A percentile compares a stretch with the other conserved stretches of the same genome.
These are phyloP conservation scores for Talaromyces liani DNA, from an alignment of 495 filamentous ascomycete species.

Conservation along the genomic window DNA sequence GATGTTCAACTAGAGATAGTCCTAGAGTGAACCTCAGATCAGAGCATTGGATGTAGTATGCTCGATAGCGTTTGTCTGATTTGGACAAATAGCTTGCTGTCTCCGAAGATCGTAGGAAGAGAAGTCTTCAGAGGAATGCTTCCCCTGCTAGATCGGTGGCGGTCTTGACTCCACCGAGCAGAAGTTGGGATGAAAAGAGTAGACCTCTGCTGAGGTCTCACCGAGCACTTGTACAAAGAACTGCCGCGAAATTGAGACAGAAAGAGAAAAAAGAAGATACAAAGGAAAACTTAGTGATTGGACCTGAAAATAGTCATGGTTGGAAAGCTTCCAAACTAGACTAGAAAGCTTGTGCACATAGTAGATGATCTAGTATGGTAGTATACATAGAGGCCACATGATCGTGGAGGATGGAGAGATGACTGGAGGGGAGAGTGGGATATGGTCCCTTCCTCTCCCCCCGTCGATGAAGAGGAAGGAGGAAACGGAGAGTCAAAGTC, in stretches of 20 bases:
- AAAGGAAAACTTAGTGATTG: not conserved
- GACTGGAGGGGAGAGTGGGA: not conserved
- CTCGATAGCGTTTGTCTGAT: not conserved
- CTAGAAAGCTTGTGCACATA: not conserved
- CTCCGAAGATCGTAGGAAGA: not conserved
- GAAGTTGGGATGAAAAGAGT: not conserved
- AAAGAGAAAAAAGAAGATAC: not conserved
- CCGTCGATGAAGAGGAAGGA: not conserved
- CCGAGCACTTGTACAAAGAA: not conserved
- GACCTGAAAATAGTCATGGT: not conserved
- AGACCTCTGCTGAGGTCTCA: not conserved
- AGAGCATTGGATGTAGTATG: not conserved
- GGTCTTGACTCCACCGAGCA: not conserved
- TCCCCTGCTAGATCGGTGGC: not conserved
- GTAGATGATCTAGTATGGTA: not conserved
- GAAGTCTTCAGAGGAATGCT: not conserved
- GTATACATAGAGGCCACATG: not conserved
- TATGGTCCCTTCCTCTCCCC: not conserved
- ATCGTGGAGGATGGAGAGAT: not conserved
- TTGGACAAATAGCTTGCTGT: not conserved
- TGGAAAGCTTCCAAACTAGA: not conserved
- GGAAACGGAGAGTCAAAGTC: too few species aligned
- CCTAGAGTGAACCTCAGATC: not conserved
- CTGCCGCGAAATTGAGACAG: not conserved
- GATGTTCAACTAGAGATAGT: not conserved